Percentiles rank a stretch among this genome's conserved stretches.
Evolutionary conservation across 2,329 filamentous ascomycete species (phyloP).

Genomic region (Neophaeococcomyces aloes): DNA sequence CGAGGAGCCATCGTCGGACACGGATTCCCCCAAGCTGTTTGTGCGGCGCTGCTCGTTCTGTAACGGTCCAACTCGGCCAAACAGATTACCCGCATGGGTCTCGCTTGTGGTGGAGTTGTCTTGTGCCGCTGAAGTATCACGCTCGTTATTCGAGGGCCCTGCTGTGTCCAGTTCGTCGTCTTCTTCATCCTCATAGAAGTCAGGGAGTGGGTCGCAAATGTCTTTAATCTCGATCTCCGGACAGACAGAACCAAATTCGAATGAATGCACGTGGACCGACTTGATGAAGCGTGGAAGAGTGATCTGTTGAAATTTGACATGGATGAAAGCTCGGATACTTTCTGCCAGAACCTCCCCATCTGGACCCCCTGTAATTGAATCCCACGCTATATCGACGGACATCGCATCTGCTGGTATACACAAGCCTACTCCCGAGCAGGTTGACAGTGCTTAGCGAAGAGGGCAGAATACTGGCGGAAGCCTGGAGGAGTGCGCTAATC

Average conservation of each 20-base stretch:
- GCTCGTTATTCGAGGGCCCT: not conserved
- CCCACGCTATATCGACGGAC: slow-evolving; percentile 98
- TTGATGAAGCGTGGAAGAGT: slow-evolving; percentile 91
- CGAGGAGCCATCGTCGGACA: not conserved
- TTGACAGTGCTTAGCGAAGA: no score
- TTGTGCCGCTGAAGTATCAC: not conserved
- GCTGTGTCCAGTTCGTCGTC: slow-evolving; percentile 35
- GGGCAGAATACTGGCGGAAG: no score
- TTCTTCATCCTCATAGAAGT: slow-evolving; percentile 80
- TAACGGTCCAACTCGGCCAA: slow-evolving; percentile 2
- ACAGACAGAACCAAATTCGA: slow-evolving; percentile 75
- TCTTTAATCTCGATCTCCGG: slow-evolving; percentile 90
- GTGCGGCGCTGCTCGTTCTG: not conserved
- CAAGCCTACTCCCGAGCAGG: no score
- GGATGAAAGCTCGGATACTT: slow-evolving; percentile 82
- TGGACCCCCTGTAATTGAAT: slow-evolving; percentile 75
- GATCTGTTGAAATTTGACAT: slow-evolving; percentile 89
- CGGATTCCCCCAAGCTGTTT: not conserved
- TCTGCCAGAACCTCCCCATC: slow-evolving; percentile 79
- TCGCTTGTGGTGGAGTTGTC: not conserved
- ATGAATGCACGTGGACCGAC: slow-evolving; percentile 86
- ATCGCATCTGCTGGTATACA: slow-evolving; percentile 38
- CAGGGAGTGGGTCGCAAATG: slow-evolving; percentile 85
- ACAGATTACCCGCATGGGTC: not conserved
- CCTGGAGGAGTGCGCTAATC: no score